A percentile compares a stretch with the other conserved stretches of the same genome.
Conservation (phyloP, 352 stramenopile species). For the Phytophthora pinifolia region DNA sequence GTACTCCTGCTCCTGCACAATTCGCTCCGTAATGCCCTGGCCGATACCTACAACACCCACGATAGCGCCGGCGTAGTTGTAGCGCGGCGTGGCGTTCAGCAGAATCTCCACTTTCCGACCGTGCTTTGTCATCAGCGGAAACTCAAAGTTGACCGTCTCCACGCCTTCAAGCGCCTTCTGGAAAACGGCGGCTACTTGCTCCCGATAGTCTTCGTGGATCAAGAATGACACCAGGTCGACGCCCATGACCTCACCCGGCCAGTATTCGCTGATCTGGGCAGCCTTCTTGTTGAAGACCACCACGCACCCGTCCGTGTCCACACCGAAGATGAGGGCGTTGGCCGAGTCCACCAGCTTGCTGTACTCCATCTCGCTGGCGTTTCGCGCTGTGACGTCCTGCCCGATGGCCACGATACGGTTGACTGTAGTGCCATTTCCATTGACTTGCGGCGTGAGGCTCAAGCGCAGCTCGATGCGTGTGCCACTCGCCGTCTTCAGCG, state of each 20-base stretch:
- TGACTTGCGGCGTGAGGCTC: constrained; percentile 54
- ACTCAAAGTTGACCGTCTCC: constrained; percentile 79
- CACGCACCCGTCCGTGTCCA: constrained; percentile 55
- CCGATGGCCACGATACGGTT: constrained; percentile 67
- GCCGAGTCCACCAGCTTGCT: constrained; percentile 72
- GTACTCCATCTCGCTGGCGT: constrained; percentile 69
- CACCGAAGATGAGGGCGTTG: constrained; percentile 79
- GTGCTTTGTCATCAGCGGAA: constrained; percentile 80
- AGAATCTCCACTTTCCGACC: constrained; percentile 76
- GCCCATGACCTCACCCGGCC: constrained; percentile 86
- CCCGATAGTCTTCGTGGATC: constrained; percentile 73
- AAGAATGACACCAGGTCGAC: constrained; percentile 75
- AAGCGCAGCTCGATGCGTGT: constrained; percentile 54
- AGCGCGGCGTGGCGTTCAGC: constrained; percentile 71
- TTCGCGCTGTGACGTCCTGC: constrained; percentile 64
- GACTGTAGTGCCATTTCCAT: constrained; percentile 31
- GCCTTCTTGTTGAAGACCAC: constrained; percentile 93
- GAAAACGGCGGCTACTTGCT: constrained; percentile 65
- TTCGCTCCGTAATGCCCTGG: constrained; percentile 80
- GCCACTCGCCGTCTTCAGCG: constrained; percentile 47
- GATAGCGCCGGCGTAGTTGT: constrained; percentile 63
- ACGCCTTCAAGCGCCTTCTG: constrained; percentile 64
- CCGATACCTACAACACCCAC: constrained; percentile 79
- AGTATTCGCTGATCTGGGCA: constrained; percentile 86
- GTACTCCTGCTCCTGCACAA: constrained; percentile 84